These are phyloP conservation scores for Cornus suecica DNA, from an alignment of 148 eudicot genomes.

Conservation along the genomic window DNA sequence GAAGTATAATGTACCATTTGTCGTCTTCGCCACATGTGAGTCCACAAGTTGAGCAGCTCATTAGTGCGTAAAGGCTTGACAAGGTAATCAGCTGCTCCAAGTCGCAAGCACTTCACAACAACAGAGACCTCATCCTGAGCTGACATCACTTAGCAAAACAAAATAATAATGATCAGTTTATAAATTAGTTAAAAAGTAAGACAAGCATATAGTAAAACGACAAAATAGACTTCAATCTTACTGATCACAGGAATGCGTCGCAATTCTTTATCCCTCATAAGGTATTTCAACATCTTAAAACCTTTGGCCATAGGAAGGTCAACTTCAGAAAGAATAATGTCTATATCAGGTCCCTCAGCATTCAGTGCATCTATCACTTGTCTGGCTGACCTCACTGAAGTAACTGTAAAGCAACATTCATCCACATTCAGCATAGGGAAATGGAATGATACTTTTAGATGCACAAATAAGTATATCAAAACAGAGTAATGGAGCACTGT, in stretches of 20 bases:
- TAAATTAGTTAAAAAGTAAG: not conserved
- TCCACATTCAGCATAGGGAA: slow-evolving; percentile 12
- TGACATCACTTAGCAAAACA: slow-evolving; percentile 75
- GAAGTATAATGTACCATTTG: slow-evolving; percentile 52
- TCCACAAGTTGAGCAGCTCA: slow-evolving; percentile 94
- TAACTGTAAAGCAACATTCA: slow-evolving; percentile 50
- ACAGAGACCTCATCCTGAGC: slow-evolving; percentile 91
- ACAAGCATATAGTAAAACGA: not conserved
- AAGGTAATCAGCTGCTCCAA: slow-evolving; percentile 99
- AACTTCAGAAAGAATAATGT: slow-evolving; percentile 89
- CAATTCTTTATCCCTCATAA: slow-evolving; percentile 75
- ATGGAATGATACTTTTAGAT: not conserved
- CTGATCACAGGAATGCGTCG: slow-evolving; percentile 94
- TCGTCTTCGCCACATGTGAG: slow-evolving; percentile 99
- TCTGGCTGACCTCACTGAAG: slow-evolving; percentile 84
- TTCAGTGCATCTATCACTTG: slow-evolving; percentile 96
- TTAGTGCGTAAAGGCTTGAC: slow-evolving; percentile 96
- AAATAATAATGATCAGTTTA: slow-evolving; percentile 5
- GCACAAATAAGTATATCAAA: slow-evolving; percentile 1
- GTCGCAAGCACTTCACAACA: slow-evolving; percentile 93
- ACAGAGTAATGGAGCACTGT: not conserved
- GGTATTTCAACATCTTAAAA: slow-evolving; percentile 81
- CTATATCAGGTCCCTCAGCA: slow-evolving; percentile 91
- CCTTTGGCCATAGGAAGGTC: slow-evolving; percentile 97
- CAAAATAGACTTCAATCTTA: slow-evolving; percentile 27